phyloP scores from a whole-genome alignment of 352 stramenopile species.

The Globisporangium perplexum region DNA sequence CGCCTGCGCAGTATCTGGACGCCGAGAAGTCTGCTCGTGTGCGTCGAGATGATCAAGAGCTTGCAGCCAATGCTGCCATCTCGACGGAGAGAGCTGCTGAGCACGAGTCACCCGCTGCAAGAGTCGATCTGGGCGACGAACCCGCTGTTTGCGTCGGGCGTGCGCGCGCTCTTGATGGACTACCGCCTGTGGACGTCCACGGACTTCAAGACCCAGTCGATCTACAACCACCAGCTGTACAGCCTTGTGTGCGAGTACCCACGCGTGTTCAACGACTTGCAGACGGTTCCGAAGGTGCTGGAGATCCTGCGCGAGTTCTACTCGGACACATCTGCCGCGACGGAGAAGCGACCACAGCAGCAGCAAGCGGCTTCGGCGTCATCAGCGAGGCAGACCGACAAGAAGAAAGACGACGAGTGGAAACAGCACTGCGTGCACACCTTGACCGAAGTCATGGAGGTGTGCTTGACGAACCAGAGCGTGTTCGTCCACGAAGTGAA shows the following conservation, averaged over 20 bases:
- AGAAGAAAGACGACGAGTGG: constrained; percentile 64
- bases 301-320: constrained; percentile 65
- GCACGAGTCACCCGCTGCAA: constrained; percentile 52
- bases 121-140: constrained; percentile 67
- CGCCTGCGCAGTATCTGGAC: constrained; percentile 47
- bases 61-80: constrained; percentile 44
- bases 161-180: constrained; percentile 63
- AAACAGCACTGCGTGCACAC: constrained; percentile 73
- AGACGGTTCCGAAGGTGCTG: constrained; percentile 50
- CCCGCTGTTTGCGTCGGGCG: constrained; percentile 60
- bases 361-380: not conserved
- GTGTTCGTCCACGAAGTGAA: constrained; percentile 58
- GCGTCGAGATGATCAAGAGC: constrained; percentile 59
- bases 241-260: constrained; percentile 62
- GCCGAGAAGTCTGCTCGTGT: constrained; percentile 53
- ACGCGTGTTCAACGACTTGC: constrained; percentile 58
- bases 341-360: not conserved
- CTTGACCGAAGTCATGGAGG: constrained; percentile 67
- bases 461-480: constrained; percentile 75
- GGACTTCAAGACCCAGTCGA: constrained; percentile 73
- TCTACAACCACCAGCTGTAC: constrained; percentile 79
- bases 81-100: constrained; percentile 16
- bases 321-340: constrained; percentile 8
- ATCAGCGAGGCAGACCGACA: constrained; percentile 14
- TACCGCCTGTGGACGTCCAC: constrained; percentile 57